phyloP scores from a whole-genome alignment of 2,329 filamentous ascomycete genomes.

The Pseudogymnoascus sp. region DNA sequence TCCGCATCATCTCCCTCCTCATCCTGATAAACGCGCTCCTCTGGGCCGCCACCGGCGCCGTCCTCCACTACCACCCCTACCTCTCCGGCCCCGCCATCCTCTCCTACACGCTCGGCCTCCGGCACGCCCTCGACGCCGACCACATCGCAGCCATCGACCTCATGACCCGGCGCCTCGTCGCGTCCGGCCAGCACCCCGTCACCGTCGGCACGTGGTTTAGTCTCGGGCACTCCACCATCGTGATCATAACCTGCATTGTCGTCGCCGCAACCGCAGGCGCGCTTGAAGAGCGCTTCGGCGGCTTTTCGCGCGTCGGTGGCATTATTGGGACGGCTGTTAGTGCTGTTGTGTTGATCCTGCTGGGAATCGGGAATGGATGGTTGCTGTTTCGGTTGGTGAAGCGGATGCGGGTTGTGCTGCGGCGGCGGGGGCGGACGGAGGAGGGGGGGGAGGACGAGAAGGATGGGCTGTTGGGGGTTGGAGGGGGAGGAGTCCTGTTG shows the following conservation, averaged over 20 bases:
- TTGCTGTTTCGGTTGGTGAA: constrained; percentile 72
- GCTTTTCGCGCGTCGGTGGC: constrained; percentile 70
- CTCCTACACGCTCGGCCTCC: constrained; percentile 79
- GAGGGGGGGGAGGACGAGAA: constrained; percentile 19
- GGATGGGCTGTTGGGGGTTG: constrained; percentile 49
- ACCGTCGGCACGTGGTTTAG: constrained; percentile 94
- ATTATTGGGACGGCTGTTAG: constrained; percentile 87
- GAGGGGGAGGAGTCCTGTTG: constrained; percentile 70
- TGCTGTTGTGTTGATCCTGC: constrained; percentile 69
- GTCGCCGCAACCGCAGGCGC: constrained; percentile 87
- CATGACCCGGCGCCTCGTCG: constrained; percentile 83
- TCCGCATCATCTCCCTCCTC: constrained; percentile 41
- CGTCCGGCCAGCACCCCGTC: constrained; percentile 74
- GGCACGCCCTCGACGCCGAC: constrained; percentile 96
- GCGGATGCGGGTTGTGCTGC: constrained; percentile 57
- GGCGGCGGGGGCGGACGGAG: constrained; percentile 22
- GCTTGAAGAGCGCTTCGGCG: constrained; percentile 69
- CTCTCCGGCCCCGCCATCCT: constrained; percentile 75
- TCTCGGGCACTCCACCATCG: constrained; percentile 87
- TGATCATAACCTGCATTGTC: constrained; percentile 80
- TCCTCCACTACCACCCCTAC: constrained; percentile 44
- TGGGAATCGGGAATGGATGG: constrained; percentile 78
- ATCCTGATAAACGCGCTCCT: constrained; percentile 43
- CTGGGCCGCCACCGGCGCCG: constrained; percentile 46
- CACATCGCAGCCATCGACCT: constrained; percentile 85